phyloP scores from a whole-genome alignment of 2,329 filamentous ascomycete species.

The Cladosporium sp. region DNA sequence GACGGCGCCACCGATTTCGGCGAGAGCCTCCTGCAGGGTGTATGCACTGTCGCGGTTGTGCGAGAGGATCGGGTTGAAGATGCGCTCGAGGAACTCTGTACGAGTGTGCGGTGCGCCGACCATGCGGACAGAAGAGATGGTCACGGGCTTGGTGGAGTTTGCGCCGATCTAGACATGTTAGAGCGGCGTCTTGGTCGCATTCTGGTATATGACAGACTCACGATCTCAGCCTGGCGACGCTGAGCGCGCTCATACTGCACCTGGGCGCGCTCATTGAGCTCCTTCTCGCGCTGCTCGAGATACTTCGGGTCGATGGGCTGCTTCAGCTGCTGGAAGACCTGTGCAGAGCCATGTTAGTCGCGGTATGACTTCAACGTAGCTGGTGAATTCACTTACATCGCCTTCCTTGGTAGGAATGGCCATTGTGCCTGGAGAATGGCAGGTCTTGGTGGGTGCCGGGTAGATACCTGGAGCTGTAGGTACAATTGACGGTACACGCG shows the following conservation, averaged over 20 bases:
- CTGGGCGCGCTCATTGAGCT: slow-evolving; percentile 55
- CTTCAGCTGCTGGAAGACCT: slow-evolving; percentile 60
- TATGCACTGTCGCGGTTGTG: slow-evolving; percentile 55
- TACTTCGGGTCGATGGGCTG: slow-evolving; percentile 56
- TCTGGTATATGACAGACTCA: slow-evolving; percentile 34
- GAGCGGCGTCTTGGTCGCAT: not conserved
- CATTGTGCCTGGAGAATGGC: not conserved
- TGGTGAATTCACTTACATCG: slow-evolving; percentile 1
- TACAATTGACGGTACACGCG: too few relatives aligned
- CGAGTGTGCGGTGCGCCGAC: slow-evolving; percentile 82
- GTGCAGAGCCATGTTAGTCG: not conserved
- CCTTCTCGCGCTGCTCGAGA: slow-evolving; percentile 56
- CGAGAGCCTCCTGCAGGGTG: slow-evolving; percentile 74
- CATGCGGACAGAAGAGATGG: slow-evolving; percentile 79
- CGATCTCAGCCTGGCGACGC: slow-evolving; percentile 60
- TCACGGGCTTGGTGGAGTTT: slow-evolving; percentile 83
- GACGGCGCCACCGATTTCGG: slow-evolving; percentile 65
- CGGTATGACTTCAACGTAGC: too few relatives aligned
- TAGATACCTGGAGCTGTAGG: too few relatives aligned
- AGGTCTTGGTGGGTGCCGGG: too few relatives aligned
- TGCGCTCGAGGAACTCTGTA: slow-evolving; percentile 72
- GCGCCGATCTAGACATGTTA: slow-evolving; percentile 59
- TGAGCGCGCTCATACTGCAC: slow-evolving; percentile 60
- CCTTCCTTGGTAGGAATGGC: slow-evolving; percentile 2
- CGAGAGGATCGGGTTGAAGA: slow-evolving; percentile 74